Evolutionary conservation across 140 eudicot genomes (phyloP).

Genomic region (Anethum foeniculum): DNA sequence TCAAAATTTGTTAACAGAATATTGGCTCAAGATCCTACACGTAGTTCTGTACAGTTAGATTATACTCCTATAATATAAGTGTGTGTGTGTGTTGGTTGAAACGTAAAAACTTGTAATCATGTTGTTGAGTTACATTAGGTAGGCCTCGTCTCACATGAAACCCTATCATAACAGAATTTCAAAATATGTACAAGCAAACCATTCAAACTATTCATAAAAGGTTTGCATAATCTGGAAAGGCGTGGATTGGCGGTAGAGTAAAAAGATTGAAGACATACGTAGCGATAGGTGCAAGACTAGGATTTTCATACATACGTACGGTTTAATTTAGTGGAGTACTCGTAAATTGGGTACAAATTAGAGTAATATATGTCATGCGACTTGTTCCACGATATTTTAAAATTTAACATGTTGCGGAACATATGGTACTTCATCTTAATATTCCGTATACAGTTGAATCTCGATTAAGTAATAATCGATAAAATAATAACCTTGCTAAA

Average conservation of each 20-base stretch:
- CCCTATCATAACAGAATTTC: neutral
- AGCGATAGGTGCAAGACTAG: conserved; percentile 7
- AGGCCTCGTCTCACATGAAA: neutral
- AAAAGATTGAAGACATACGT: neutral
- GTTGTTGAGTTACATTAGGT: neutral
- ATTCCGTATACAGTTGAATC: too few relatives aligned
- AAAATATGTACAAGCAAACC: neutral
- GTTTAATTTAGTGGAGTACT: too few relatives aligned
- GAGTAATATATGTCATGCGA: too few relatives aligned
- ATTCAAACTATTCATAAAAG: too few relatives aligned
- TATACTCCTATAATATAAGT: too few relatives aligned
- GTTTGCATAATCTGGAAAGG: neutral
- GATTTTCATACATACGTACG: neutral
- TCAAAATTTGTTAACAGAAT: neutral
- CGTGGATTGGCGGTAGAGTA: neutral
- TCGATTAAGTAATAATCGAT: too few relatives aligned
- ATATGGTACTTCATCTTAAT: too few relatives aligned
- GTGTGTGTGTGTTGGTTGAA: neutral
- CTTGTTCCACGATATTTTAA: too few relatives aligned
- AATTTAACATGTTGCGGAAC: too few relatives aligned
- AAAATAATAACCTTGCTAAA: too few relatives aligned
- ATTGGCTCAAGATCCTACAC: neutral
- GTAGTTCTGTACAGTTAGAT: neutral
- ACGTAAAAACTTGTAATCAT: neutral
- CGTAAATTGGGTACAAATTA: too few relatives aligned